Evolutionary conservation across 2,329 filamentous ascomycete genomes (phyloP), one percentile per base, ranked within the genome.

Genomic region (Iodosphaeria phyllophila): DNA sequence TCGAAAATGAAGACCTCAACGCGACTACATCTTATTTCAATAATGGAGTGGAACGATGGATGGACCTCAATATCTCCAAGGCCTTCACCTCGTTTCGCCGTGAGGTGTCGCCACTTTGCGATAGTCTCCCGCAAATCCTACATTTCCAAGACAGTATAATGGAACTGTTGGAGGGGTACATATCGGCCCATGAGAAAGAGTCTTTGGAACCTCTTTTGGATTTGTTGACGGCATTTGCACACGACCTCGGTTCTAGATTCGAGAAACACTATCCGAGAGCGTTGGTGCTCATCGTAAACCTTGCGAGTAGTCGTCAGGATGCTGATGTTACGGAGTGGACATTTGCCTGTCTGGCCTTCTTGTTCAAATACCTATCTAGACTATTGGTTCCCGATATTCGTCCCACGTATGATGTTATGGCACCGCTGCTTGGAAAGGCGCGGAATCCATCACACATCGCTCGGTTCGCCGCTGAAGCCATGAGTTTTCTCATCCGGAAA

Each of bases 291-390:
- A 70, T 98, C 27, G 67, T 79, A 19, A 68, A 70, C 10, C 65
- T 95, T 34, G 84, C 83, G 8, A 73, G 73, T 27, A 76, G 70
- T 38, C 70, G 79, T 26, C 63, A 77, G 28, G 75, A 79, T 41
- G 73, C 79, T 14, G 79, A 84, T 33, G 83, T 91, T n/a, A 79
- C 95, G 25, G 89, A 98, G 52, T 95, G 86, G 84, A 86, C 80
- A 25, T 98, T 98, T 51, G 82, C 75, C 8, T 84, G 80, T 37
- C 59, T 98, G 28, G 83, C 89, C 22, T 98, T 91, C 60, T 60
- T 95, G 20, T 93, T 98, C 65, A 98, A 98, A 46, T 95, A 95
- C 43, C 65, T 98, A 5, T 91, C 83, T 3, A 73, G 80, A 34
- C 63, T 95, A 1, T 52, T 98, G 13, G 77, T 89, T 0, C 75